These are phyloP conservation scores for Fraxinus excelsior DNA, from an alignment of 257 asterid species.

Conservation along the genomic window DNA sequence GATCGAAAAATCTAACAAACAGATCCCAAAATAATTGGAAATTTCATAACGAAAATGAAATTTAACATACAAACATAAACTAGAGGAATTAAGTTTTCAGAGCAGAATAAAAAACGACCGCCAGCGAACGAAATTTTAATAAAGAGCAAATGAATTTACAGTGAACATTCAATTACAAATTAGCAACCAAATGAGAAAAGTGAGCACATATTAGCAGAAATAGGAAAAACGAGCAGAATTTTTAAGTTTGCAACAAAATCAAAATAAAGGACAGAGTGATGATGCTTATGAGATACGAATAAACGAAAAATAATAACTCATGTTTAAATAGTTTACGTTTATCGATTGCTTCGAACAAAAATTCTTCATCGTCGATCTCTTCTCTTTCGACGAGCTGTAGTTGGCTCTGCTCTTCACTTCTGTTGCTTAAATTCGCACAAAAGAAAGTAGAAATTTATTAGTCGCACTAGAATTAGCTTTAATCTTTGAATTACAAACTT, in stretches of 20 bases:
- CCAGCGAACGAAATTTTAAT: constrained; percentile 6
- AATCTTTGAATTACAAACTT: neutral
- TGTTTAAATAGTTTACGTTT: constrained; percentile 44
- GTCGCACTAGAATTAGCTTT: neutral
- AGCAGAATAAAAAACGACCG: neutral
- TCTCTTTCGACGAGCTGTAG: constrained; percentile 88
- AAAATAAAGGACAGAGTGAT: too few relatives aligned
- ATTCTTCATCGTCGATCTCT: constrained; percentile 91
- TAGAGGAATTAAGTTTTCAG: neutral
- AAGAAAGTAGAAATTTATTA: constrained; percentile 9
- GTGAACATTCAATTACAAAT: neutral
- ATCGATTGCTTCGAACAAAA: constrained; percentile 95
- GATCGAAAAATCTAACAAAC: constrained; percentile 5
- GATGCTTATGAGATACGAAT: too few relatives aligned
- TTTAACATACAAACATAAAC: neutral
- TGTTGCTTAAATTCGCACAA: constrained; percentile 35
- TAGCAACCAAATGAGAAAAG: neutral
- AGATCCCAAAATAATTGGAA: constrained; percentile 10
- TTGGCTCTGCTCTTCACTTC: constrained; percentile 91
- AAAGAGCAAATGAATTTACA: neutral
- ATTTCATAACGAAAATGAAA: neutral
- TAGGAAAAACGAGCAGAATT: neutral
- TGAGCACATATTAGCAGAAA: constrained; percentile 9
- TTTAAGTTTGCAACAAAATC: too few relatives aligned
- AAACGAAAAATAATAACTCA: too few relatives aligned